A percentile compares a stretch with the other conserved stretches of the same genome.
Evolutionary conservation across 331 rosid genomes (phyloP).

Genomic region (Cucumis variabilis): DNA sequence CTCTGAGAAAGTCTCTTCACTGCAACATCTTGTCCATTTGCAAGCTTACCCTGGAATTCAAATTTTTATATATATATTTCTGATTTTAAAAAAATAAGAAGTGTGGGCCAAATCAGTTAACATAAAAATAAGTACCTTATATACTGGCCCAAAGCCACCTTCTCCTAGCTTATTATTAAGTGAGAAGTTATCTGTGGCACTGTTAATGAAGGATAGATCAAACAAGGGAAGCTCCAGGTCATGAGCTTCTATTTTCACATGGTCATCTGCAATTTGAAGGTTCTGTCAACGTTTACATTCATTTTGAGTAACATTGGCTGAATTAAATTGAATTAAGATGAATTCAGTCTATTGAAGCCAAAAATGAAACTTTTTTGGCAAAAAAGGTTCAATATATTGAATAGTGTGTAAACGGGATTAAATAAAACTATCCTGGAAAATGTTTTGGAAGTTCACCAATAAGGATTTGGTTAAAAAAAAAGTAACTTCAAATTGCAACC

Average conservation of each 20-base stretch:
- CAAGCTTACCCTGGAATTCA: not conserved
- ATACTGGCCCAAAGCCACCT: conserved; percentile 56
- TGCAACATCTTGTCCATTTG: not conserved
- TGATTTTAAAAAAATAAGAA: not conserved
- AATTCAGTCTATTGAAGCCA: not conserved
- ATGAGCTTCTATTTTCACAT: conserved; percentile 31
- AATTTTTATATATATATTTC: not conserved
- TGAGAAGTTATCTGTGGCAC: conserved; percentile 45
- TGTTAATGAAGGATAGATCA: conserved; percentile 32
- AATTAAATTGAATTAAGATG: not conserved
- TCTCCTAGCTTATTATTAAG: conserved; percentile 45
- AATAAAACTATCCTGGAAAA: not conserved
- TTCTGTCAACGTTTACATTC: not conserved
- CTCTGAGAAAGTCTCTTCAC: not conserved
- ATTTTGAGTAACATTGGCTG: not conserved
- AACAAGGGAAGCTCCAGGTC: conserved; percentile 50
- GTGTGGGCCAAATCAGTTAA: not conserved
- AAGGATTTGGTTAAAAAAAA: not conserved
- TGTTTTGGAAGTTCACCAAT: not conserved
- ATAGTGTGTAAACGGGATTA: not conserved
- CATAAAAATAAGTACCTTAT: conserved; percentile 34
- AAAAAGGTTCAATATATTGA: not conserved
- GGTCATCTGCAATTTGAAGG: conserved; percentile 18
- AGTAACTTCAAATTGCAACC: not conserved
- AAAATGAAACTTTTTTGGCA: not conserved